Conservation (phyloP, 2,329 filamentous ascomycete species). For the Sporothrix curviconia region DNA sequence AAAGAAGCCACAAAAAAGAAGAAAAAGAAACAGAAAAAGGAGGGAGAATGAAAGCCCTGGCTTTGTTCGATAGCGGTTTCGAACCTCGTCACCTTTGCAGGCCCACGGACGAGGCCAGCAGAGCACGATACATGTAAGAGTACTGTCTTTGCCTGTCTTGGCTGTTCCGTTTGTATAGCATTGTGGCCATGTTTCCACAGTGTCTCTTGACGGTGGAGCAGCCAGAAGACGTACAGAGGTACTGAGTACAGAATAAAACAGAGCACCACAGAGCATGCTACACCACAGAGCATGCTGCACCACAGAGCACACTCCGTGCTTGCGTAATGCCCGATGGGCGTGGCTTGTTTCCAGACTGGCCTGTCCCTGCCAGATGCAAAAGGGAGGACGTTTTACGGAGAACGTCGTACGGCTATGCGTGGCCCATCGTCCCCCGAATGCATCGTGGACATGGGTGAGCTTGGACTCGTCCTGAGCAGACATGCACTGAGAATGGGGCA, state of each 20-base stretch:
- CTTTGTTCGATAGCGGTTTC: neutral
- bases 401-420: neutral
- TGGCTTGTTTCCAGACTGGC: neutral
- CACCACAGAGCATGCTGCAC: neutral
- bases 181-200: neutral
- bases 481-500: too few species aligned
- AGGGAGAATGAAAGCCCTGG: neutral
- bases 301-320: neutral
- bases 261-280: neutral
- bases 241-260: neutral
- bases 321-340: neutral
- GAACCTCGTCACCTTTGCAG: neutral
- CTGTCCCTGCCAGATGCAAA: neutral
- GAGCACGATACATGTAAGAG: too few species aligned
- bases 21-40: neutral
- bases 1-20: neutral
- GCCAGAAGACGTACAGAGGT: neutral
- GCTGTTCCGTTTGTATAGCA: neutral
- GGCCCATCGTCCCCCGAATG: too few species aligned
- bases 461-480: too few species aligned
- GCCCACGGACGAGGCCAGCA: neutral
- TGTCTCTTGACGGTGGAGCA: conserved; percentile 2
- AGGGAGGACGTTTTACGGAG: neutral
- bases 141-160: too few species aligned
- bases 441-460: neutral